Evolutionary conservation across 1,284 basidiomycete genomes (phyloP), one percentile per base, ranked within the genome.

Genomic region (Melampsora larici-populina): DNA sequence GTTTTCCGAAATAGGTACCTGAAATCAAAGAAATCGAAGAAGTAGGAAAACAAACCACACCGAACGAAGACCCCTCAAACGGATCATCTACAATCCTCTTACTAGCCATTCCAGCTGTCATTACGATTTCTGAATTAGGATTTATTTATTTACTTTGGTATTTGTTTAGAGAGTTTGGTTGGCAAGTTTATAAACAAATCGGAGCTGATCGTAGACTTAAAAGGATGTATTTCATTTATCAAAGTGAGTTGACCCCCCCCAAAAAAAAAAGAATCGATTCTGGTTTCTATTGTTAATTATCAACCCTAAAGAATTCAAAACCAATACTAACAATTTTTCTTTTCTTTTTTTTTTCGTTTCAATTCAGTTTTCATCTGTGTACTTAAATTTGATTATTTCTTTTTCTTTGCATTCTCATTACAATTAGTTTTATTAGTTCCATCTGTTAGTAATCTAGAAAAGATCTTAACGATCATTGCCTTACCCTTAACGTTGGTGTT

Each of bases 151-250:
- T 75, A 3, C 55, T 64, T 49, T 75, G 72, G 72, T 33, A 75
- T 55, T 64, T 75, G 13, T 75, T 75, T 33, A 49, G 64, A 18
- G 72, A 75, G n/a, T 75, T 75, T 43, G 72, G 72, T 51, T 75
- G 72, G 72, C 63, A 75, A 48, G 67, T 75, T 29, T 75, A 66
- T 51, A 75, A 67, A 55, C 43, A 55, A n/a, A 75, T 75, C 33
- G 72, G 72, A 18, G 72, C 72, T 0, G 72, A 75, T 60, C n/a
- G 63, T 2, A 66, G 40, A 49, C 40, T 75, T 55, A 75, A 75
- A 55, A 46, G 64, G 31, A n/a, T 66, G n/a, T 67, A 75, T 75
- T 43, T 66, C 13, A 55, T 48, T 33, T 75, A 75, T 55, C 72
- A 75, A 40, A 67, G 70, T 72, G 8, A n/a, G n/a, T n/a, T n/a